Evolutionary conservation across 2,329 filamentous ascomycete genomes (phyloP).

Genomic region (Colletotrichum sp.): DNA sequence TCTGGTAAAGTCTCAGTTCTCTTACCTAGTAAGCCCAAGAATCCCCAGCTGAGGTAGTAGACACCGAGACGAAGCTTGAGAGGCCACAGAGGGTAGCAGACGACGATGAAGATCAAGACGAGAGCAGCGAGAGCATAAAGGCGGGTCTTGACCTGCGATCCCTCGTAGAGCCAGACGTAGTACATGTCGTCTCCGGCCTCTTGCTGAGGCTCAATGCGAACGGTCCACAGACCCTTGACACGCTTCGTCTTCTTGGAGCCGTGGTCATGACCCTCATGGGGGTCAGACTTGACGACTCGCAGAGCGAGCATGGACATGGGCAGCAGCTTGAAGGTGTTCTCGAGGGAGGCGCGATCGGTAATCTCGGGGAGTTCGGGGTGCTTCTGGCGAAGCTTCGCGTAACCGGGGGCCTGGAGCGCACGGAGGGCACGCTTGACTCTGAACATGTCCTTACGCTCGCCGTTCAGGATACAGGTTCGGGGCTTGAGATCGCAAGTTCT

Average conservation of each 20-base stretch:
- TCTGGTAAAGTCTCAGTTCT: background rate
- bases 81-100: constrained; percentile 97
- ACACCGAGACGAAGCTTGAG: constrained; percentile 89
- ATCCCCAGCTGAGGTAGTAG: constrained; percentile 96
- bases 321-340: constrained; percentile 93
- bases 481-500: constrained; percentile 84
- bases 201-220: constrained; percentile 95
- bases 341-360: constrained; percentile 84
- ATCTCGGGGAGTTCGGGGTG: constrained; percentile 88
- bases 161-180: constrained; percentile 97
- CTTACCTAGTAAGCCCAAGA: constrained; percentile 80
- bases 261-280: constrained; percentile 76
- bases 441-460: constrained; percentile 98
- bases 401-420: constrained; percentile 85
- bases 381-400: constrained; percentile 88
- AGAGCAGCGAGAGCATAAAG: constrained; percentile 87
- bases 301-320: constrained; percentile 94
- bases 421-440: constrained; percentile 96
- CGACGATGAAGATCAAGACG: constrained; percentile 81
- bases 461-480: constrained; percentile 90
- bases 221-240: constrained; percentile 94
- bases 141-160: constrained; percentile 91
- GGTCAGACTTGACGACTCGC: constrained; percentile 83
- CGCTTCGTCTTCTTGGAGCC: constrained; percentile 79
- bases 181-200: constrained; percentile 87